These are phyloP conservation scores for Calonectria hawksworthii DNA, from an alignment of 2,329 filamentous ascomycete species.

Conservation along the genomic window DNA sequence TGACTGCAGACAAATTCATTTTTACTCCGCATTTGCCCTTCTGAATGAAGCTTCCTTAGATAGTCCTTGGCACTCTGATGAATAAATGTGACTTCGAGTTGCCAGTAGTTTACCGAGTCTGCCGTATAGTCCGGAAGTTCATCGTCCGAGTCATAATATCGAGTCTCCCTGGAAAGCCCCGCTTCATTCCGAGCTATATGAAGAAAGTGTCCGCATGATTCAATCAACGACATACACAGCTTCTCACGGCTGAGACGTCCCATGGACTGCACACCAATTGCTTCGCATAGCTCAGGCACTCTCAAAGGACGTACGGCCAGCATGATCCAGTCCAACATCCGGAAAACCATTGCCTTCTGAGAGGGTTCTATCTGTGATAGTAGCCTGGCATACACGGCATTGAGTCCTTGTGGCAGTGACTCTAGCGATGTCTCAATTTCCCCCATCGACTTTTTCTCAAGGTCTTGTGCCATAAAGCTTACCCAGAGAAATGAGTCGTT, in stretches of 20 bases:
- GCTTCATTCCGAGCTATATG: not conserved
- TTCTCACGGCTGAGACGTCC: not conserved
- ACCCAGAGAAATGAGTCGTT: slow-evolving; percentile 32
- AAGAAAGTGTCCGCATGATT: slow-evolving; percentile 27
- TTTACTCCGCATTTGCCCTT: not conserved
- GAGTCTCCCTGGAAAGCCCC: not conserved
- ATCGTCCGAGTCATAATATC: not conserved
- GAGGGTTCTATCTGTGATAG: not conserved
- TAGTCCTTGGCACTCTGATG: slow-evolving; percentile 8
- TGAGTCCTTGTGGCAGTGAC: slow-evolving; percentile 21
- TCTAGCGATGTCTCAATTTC: slow-evolving; percentile 16
- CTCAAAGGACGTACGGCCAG: not conserved
- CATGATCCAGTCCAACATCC: slow-evolving; percentile 20
- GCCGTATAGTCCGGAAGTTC: not conserved
- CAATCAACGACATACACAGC: not conserved
- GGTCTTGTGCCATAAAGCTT: slow-evolving; percentile 30
- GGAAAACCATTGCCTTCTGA: not conserved
- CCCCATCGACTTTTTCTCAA: not conserved
- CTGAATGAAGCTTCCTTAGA: not conserved
- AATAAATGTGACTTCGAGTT: not conserved
- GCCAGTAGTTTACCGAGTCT: not conserved
- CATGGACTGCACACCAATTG: not conserved
- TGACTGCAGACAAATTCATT: not conserved
- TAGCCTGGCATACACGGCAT: slow-evolving; percentile 26
- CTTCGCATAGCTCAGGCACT: slow-evolving; percentile 25